A percentile compares a stretch with the other conserved stretches of the same genome.
Evolutionary conservation across 2,329 filamentous ascomycete genomes (phyloP).

Genomic region (Sclerotinia sclerotiorum): DNA sequence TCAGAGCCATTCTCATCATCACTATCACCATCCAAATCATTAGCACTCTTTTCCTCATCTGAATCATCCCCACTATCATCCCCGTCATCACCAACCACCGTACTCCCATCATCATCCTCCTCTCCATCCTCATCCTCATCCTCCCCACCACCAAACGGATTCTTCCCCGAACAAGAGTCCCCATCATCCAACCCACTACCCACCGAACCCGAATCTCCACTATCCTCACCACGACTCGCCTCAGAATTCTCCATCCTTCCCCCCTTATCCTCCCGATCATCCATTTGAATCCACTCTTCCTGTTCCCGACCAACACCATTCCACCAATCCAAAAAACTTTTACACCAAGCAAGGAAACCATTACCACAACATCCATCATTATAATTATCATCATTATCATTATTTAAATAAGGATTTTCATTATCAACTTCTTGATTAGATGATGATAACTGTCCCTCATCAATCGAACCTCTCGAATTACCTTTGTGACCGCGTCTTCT

Average conservation of each 20-base stretch:
- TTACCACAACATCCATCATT: background rate
- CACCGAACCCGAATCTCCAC: background rate
- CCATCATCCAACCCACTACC: background rate
- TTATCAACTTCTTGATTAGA: background rate
- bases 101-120: background rate
- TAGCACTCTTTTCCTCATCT: background rate
- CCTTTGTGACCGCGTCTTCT: background rate
- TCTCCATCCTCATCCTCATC: background rate
- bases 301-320: slow-evolving; percentile 4
- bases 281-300: slow-evolving; percentile 18
- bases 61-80: background rate
- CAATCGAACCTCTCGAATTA: background rate
- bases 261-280: background rate
- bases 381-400: background rate
- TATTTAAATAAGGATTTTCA: background rate
- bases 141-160: slow-evolving; percentile 7
- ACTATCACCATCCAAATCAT: background rate
- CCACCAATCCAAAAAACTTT: background rate
- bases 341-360: background rate
- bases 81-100: background rate
- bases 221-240: background rate
- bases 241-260: background rate
- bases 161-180: background rate
- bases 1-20: background rate
- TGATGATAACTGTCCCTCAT: background rate